Conservation (phyloP, 805 yeast genomes). For the Sugiyamaella lignohabitans region DNA sequence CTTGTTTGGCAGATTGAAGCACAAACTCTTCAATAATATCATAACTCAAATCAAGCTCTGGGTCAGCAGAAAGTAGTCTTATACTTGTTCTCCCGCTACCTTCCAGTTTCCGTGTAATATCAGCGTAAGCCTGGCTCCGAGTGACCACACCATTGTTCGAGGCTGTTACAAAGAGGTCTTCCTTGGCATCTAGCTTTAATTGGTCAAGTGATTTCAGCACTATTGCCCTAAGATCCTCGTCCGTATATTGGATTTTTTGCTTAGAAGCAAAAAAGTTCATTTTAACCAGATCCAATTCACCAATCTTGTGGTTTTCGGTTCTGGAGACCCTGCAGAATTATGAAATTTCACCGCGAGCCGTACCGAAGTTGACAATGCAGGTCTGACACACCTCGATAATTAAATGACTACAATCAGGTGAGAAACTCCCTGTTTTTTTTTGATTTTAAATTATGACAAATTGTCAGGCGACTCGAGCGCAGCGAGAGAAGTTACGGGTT, state of each 20-base stretch:
- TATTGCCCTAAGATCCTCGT: background rate
- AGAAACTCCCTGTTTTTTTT: too few species aligned
- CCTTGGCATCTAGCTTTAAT: conserved; percentile 1
- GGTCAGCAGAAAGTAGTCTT: conserved; percentile 12
- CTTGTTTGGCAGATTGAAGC: background rate
- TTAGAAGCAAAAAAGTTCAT: background rate
- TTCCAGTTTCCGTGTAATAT: conserved; percentile 6
- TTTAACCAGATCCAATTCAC: too few species aligned
- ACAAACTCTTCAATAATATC: conserved; percentile 11
- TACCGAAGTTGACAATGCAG: too few species aligned
- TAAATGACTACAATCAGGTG: too few species aligned
- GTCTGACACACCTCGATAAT: too few species aligned
- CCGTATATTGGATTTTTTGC: background rate
- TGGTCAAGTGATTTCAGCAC: background rate
- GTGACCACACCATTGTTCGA: conserved; percentile 14
- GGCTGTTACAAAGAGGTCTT: conserved; percentile 12
- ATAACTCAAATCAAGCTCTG: conserved; percentile 11
- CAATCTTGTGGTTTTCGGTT: too few species aligned
- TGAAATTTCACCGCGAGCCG: too few species aligned
- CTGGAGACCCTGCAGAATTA: too few species aligned
- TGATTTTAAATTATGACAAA: too few species aligned
- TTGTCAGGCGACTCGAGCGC: too few species aligned
- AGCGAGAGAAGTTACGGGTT: too few species aligned
- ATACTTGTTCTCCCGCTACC: conserved; percentile 15
- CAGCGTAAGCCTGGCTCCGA: conserved; percentile 3